phyloP scores from a whole-genome alignment of 1,284 basidiomycete species.

The Ustilago nuda region DNA sequence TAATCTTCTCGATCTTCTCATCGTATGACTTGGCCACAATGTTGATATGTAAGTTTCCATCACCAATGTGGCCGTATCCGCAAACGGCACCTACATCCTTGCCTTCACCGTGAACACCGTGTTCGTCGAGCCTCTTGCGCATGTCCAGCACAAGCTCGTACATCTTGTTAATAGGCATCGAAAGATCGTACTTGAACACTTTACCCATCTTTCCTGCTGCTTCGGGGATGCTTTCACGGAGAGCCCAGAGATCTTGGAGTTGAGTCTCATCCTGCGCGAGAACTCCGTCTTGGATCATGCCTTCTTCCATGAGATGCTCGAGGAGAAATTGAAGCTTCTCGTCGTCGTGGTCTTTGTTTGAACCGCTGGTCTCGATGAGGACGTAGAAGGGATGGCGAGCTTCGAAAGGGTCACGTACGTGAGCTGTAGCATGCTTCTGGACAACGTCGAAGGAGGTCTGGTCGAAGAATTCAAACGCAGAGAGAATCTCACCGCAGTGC shows the following conservation, averaged over 20 bases:
- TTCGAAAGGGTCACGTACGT: constrained; percentile 64
- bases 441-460: constrained; percentile 87
- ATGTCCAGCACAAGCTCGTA: constrained; percentile 88
- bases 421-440: constrained; percentile 74
- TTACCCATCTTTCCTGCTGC: constrained; percentile 93
- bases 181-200: constrained; percentile 97
- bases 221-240: constrained; percentile 95
- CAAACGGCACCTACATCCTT: constrained; percentile 73
- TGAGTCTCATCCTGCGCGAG: constrained; percentile 92
- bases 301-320: constrained; percentile 81
- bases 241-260: constrained; percentile 87
- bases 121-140: constrained; percentile 78
- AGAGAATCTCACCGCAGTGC: constrained; percentile 92
- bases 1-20: constrained; percentile 82
- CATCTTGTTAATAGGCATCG: constrained; percentile 88
- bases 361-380: constrained; percentile 91
- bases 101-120: constrained; percentile 81
- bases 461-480: constrained; percentile 98
- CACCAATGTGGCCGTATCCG: constrained; percentile 96
- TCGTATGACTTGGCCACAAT: constrained; percentile 87
- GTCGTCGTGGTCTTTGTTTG: constrained; percentile 92
- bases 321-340: constrained; percentile 91
- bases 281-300: constrained; percentile 88
- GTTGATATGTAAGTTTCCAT: constrained; percentile 96
- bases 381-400: constrained; percentile 75